Percentiles rank a stretch among this genome's conserved stretches.
Conservation (phyloP, 2,329 filamentous ascomycete species). For the Aspergillus sp. region DNA sequence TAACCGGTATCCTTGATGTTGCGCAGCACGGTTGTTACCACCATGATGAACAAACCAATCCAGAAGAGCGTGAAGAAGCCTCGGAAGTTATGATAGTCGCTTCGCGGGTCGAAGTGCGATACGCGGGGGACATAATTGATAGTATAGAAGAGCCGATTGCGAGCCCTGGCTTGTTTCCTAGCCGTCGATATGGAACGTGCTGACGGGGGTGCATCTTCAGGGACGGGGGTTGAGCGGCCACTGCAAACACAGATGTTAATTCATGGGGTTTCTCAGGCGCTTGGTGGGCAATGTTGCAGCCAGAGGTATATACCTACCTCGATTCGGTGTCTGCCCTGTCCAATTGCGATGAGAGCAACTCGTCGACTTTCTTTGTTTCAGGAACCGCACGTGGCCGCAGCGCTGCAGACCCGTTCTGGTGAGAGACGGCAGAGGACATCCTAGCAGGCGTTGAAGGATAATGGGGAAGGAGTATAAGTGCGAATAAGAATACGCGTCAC, state of each 20-base stretch:
- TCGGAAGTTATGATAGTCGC: slow-evolving; percentile 90
- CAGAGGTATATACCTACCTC: slow-evolving; percentile 31
- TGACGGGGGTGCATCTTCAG: slow-evolving; percentile 90
- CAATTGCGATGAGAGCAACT: slow-evolving; percentile 24
- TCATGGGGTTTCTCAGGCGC: neutral
- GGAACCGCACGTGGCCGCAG: slow-evolving; percentile 37
- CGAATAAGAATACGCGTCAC: slow-evolving; percentile 1
- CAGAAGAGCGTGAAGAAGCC: slow-evolving; percentile 99
- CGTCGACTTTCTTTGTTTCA: slow-evolving; percentile 27
- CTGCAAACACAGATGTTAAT: slow-evolving; percentile 46
- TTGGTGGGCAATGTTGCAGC: neutral
- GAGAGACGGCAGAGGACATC: slow-evolving; percentile 32
- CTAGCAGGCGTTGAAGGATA: slow-evolving; percentile 14
- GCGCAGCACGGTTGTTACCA: slow-evolving; percentile 86
- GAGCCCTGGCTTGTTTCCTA: slow-evolving; percentile 78
- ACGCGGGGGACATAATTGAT: slow-evolving; percentile 88
- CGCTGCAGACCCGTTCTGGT: slow-evolving; percentile 24
- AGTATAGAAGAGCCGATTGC: slow-evolving; percentile 84
- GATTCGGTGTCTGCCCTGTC: slow-evolving; percentile 34
- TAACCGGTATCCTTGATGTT: slow-evolving; percentile 93
- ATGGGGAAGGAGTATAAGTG: neutral
- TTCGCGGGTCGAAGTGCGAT: slow-evolving; percentile 91
- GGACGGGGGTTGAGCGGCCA: slow-evolving; percentile 78
- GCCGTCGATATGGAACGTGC: slow-evolving; percentile 81
- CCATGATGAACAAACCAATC: slow-evolving; percentile 96